Conservation (phyloP, 768 basidiomycete genomes). For the Myochromella boudieri region DNA sequence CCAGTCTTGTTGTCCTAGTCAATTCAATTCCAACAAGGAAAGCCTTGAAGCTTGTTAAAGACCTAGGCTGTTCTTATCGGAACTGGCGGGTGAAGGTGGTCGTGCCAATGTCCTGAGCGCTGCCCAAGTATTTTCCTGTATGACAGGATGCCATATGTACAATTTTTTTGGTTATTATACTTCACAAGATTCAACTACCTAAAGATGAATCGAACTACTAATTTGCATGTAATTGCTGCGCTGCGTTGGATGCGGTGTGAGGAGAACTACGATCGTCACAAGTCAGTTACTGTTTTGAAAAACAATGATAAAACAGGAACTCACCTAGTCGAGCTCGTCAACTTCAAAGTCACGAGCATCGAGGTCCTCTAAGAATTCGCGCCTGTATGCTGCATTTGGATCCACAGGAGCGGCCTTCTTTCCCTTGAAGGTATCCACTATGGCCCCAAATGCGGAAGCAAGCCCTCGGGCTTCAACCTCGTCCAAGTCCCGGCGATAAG, state of each 20-base stretch:
- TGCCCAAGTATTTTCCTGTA: too few relatives aligned
- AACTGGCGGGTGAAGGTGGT: too few relatives aligned
- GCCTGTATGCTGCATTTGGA: neutral
- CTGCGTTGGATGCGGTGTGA: neutral
- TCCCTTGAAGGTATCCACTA: neutral
- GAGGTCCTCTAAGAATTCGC: neutral
- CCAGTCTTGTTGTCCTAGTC: too few relatives aligned
- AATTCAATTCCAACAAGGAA: too few relatives aligned
- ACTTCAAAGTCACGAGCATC: conserved; percentile 8
- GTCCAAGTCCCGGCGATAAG: neutral
- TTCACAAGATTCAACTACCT: conserved; percentile 5
- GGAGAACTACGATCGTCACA: neutral
- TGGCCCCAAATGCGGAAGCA: neutral
- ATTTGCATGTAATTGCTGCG: neutral
- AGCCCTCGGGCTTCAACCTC: neutral
- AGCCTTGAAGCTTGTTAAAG: too few relatives aligned
- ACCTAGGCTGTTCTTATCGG: too few relatives aligned
- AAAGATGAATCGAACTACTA: conserved; percentile 3
- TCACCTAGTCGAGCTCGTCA: conserved; percentile 8
- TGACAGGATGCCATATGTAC: too few relatives aligned
- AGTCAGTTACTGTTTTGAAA: neutral
- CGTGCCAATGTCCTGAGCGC: too few relatives aligned
- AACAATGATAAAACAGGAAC: neutral
- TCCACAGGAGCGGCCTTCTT: neutral
- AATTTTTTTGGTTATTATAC: too few relatives aligned